Evolutionary conservation across 1,284 basidiomycete genomes (phyloP), one percentile per base, ranked within the genome.

Genomic region (Moesziomyces antarcticus): DNA sequence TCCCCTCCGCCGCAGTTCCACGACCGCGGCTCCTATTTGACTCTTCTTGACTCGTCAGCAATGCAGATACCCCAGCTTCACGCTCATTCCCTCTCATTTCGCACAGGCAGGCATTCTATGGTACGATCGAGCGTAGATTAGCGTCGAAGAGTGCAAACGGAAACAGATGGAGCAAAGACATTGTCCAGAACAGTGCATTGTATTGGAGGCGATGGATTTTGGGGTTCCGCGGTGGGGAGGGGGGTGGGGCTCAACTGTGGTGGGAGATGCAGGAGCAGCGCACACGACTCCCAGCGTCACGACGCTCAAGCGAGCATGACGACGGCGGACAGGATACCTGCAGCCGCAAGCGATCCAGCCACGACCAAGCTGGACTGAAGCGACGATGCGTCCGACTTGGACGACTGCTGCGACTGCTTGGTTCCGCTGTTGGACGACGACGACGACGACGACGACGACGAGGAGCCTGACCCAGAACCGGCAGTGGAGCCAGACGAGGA

Each of bases 281-380:
- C 37, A 40, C 37, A 40, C 37, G 37, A 40, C 10, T 33, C 30
- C 11, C 30, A 13, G 13, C 11, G 37, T 40, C 37, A 18, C 5
- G 50, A 13, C 27, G 27, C 21, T 53, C 30, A 69, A 40, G 45
- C 66, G 30, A 69, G 67, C 56, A 69, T 53, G 41, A 43, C 56
- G 37, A 69, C 21, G 16, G 56, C 60, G 6, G 56, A 59, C 11
- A 70, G 35, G 8, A 64, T n/a, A 2, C 9, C 54, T 13, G 43
- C 61, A 8, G 35, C 56, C 6, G 40, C 53, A 3, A 70, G 10
- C 24, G 60, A 56, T 6, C 35, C 56, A 18, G 30, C 56, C 3
- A 56, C 40, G 2, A 56, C n/a, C 14, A 69, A 20, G 33, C 30
- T 52, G 11, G 37, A 40, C 16, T 40, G 18, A 21, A 22, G 44